These are phyloP conservation scores for Coniochaeta hoffmannii DNA, from an alignment of 2,329 filamentous ascomycete genomes.

Conservation along the genomic window DNA sequence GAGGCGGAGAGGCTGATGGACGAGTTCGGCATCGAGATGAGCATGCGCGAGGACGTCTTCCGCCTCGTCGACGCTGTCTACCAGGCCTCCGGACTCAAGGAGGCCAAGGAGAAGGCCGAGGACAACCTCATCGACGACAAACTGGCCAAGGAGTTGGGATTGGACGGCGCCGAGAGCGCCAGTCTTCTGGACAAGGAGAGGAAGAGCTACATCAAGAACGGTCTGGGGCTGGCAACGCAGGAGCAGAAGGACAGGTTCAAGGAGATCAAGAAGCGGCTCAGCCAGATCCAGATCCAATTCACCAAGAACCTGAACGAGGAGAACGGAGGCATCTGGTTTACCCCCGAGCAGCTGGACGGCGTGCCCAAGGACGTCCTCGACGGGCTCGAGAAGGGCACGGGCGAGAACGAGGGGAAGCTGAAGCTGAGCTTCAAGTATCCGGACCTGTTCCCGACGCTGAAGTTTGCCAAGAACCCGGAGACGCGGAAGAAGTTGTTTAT, in stretches of 20 bases:
- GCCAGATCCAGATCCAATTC: slow-evolving; percentile 65
- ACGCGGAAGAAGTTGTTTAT: slow-evolving; percentile 63
- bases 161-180: slow-evolving; percentile 55
- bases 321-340: slow-evolving; percentile 74
- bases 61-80: slow-evolving; percentile 53
- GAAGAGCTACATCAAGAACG: slow-evolving; percentile 70
- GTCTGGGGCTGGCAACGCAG: slow-evolving; percentile 63
- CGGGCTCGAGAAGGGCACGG: slow-evolving; percentile 62
- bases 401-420: slow-evolving; percentile 63
- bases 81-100: slow-evolving; percentile 32
- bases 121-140: slow-evolving; percentile 30
- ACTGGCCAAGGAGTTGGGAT: slow-evolving; percentile 14
- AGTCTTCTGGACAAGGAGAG: slow-evolving; percentile 72
- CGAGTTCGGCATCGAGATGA: slow-evolving; percentile 69
- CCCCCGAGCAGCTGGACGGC: slow-evolving; percentile 63
- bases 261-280: slow-evolving; percentile 75
- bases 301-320: slow-evolving; percentile 80
- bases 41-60: slow-evolving; percentile 79
- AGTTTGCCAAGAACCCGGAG: slow-evolving; percentile 66
- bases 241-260: slow-evolving; percentile 72
- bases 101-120: slow-evolving; percentile 43
- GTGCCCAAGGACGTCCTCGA: slow-evolving; percentile 64
- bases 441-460: slow-evolving; percentile 69
- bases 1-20: slow-evolving; percentile 70
- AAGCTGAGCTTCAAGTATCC: slow-evolving; percentile 79